phyloP scores from a whole-genome alignment of 2,329 filamentous ascomycete species.

The Didymella segeticola region DNA sequence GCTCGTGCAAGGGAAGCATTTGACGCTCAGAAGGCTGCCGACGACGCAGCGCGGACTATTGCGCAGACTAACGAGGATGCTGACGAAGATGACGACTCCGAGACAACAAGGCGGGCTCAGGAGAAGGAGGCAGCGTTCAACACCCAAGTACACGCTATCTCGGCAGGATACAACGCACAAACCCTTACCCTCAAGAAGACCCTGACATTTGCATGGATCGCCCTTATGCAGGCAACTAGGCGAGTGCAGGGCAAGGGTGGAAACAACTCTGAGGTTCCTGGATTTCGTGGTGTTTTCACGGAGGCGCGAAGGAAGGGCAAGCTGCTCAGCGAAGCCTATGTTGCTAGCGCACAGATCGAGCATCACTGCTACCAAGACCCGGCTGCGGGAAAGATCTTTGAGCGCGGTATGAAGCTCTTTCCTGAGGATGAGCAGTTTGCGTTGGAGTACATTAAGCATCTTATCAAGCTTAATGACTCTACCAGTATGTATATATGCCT shows the following conservation, averaged over 20 bases:
- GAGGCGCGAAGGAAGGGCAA: slow-evolving; percentile 87
- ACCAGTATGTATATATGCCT: slow-evolving; percentile 71
- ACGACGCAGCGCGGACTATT: slow-evolving; percentile 47
- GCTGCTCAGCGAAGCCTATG: slow-evolving; percentile 92
- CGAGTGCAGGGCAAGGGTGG: slow-evolving; percentile 84
- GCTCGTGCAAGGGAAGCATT: slow-evolving; percentile 63
- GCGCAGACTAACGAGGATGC: slow-evolving; percentile 53
- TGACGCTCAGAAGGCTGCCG: slow-evolving; percentile 53
- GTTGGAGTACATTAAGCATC: slow-evolving; percentile 92
- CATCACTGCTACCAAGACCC: slow-evolving; percentile 95
- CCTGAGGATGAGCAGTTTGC: slow-evolving; percentile 93
- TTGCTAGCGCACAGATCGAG: slow-evolving; percentile 90
- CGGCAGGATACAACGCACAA: slow-evolving; percentile 74
- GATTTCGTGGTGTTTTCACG: slow-evolving; percentile 85
- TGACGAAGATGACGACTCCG: slow-evolving; percentile 63
- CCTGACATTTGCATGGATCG: slow-evolving; percentile 94
- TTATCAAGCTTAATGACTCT: slow-evolving; percentile 89
- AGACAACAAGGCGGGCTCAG: slow-evolving; percentile 42
- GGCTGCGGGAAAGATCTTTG: slow-evolving; percentile 93
- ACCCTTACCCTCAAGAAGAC: slow-evolving; percentile 79
- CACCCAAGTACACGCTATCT: slow-evolving; percentile 63
- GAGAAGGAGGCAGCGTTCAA: slow-evolving; percentile 61
- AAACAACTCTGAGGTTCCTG: slow-evolving; percentile 66
- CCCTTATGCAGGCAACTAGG: slow-evolving; percentile 90
- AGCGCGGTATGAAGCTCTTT: slow-evolving; percentile 90